Evolutionary conservation across 2,329 filamentous ascomycete species (phyloP).

Genomic region (Leptographium galeiforme): DNA sequence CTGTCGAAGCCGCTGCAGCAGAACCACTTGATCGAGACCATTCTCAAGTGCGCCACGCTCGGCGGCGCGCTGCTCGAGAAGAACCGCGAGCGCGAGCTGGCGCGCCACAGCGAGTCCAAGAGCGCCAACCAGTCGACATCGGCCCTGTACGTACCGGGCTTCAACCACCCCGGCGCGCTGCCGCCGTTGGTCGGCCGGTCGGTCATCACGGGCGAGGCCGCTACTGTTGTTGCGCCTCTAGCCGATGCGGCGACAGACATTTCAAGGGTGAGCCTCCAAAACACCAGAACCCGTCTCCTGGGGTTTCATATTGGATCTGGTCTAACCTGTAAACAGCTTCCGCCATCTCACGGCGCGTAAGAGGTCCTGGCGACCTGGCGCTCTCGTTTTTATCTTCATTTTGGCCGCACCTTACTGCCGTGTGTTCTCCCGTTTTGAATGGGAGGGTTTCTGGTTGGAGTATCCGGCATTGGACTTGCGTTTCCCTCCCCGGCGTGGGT

Average conservation of each 20-base stretch:
- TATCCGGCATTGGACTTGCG: no score
- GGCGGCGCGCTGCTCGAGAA: conserved; percentile 73
- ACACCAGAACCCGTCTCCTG: background rate
- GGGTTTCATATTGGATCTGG: background rate
- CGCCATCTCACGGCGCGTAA: no score
- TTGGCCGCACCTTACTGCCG: no score
- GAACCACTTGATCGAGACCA: conserved; percentile 26
- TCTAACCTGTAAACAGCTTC: background rate
- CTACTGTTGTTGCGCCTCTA: background rate
- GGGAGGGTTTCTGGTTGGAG: no score
- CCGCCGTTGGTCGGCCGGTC: background rate
- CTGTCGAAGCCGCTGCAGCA: conserved; percentile 53
- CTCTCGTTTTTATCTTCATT: no score
- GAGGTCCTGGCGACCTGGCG: no score
- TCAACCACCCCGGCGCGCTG: conserved; percentile 29
- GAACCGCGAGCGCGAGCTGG: conserved; percentile 47
- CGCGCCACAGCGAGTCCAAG: conserved; percentile 21
- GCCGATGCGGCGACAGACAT: background rate
- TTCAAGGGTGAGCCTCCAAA: background rate
- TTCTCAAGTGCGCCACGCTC: conserved; percentile 89
- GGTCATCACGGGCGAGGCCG: background rate
- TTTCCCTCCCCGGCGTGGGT: no score
- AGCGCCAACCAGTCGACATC: conserved; percentile 10
- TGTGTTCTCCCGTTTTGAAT: no score
- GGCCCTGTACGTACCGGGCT: background rate